Conservation (phyloP, 768 basidiomycete genomes). For the Agaricus sinodeliciosus region DNA sequence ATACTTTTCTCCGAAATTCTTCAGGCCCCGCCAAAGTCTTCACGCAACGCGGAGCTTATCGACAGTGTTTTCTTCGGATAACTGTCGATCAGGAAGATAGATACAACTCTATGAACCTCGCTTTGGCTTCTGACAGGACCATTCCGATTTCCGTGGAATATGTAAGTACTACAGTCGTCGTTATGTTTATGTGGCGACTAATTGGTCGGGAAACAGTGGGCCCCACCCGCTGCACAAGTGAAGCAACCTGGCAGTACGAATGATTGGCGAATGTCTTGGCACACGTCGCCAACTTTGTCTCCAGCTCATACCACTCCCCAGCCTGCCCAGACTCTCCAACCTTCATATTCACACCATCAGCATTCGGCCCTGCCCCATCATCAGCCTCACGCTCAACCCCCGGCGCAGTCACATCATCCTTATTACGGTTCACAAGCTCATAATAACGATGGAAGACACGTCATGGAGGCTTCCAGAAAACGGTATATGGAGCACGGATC, state of each 20-base stretch:
- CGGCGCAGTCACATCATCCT: background rate
- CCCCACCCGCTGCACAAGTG: constrained; percentile 21
- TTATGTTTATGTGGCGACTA: background rate
- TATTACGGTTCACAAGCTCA: constrained; percentile 1
- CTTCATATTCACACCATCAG: background rate
- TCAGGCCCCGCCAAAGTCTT: constrained; percentile 65
- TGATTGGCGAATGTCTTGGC: constrained; percentile 10
- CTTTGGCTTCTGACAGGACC: constrained; percentile 46
- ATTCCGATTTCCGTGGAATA: constrained; percentile 53
- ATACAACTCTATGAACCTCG: constrained; percentile 49
- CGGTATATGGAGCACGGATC: constrained; percentile 3
- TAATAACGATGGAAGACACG: constrained; percentile 6
- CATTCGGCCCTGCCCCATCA: background rate
- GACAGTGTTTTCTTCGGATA: constrained; percentile 63
- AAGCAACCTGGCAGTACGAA: background rate
- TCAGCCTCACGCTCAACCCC: background rate
- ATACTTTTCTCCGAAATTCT: constrained; percentile 7
- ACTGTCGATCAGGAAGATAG: constrained; percentile 44
- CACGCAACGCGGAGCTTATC: constrained; percentile 59
- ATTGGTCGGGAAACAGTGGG: constrained; percentile 21
- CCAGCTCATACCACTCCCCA: background rate
- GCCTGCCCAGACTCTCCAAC: background rate
- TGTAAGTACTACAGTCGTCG: constrained; percentile 28
- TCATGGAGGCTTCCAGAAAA: constrained; percentile 2
- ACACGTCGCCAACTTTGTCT: constrained; percentile 2